Conservation (phyloP, 371 early-diverging fungal genomes). For the Mortierella sp. region DNA sequence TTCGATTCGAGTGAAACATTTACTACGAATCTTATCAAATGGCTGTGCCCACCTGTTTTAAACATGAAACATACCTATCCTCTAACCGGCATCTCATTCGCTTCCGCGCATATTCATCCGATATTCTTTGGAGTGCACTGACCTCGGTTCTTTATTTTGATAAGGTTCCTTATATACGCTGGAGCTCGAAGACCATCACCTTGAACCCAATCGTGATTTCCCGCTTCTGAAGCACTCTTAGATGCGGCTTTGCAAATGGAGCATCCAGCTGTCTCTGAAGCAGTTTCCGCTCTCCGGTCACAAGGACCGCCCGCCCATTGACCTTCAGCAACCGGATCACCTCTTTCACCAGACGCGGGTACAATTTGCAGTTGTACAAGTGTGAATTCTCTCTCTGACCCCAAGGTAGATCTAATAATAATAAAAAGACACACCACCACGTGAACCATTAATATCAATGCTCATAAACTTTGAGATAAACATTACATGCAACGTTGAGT, state of each 20-base stretch:
- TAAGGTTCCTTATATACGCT: slow-evolving; percentile 13
- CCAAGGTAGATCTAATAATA: slow-evolving; percentile 49
- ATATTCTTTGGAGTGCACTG: no score
- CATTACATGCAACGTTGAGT: no score
- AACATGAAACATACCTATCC: no score
- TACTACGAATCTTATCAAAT: no score
- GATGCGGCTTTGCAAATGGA: slow-evolving; percentile 15
- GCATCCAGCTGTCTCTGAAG: slow-evolving; percentile 41
- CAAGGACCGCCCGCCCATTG: slow-evolving; percentile 39
- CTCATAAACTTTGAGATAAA: no score
- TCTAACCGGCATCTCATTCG: no score
- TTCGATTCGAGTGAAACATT: no score
- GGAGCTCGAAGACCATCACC: slow-evolving; percentile 39
- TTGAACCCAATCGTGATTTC: slow-evolving; percentile 50
- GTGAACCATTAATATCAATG: not conserved
- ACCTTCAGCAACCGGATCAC: slow-evolving; percentile 35
- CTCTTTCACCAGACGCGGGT: slow-evolving; percentile 30
- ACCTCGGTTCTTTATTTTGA: no score
- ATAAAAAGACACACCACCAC: no score
- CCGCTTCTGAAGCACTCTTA: slow-evolving; percentile 17
- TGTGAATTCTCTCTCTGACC: slow-evolving; percentile 48
- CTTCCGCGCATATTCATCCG: no score
- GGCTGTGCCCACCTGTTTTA: no score
- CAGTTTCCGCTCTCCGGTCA: slow-evolving; percentile 50
- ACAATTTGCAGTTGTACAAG: slow-evolving; percentile 42